Evolutionary conservation across 2,329 filamentous ascomycete species (phyloP).

Genomic region (Clonostachys rosea): DNA sequence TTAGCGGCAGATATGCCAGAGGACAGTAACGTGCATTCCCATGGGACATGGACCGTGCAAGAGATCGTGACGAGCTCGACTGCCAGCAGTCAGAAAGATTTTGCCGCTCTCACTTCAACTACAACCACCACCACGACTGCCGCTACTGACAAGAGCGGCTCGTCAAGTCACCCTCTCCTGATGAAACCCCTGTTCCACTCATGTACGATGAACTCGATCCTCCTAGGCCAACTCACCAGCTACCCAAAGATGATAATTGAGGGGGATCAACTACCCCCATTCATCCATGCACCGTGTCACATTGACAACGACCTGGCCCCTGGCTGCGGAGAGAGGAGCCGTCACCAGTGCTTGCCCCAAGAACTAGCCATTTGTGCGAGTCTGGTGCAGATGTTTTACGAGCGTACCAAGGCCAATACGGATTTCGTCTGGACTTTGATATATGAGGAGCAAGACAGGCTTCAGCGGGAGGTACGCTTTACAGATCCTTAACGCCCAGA

Average conservation of each 20-base stretch:
- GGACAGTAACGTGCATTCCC: too few relatives aligned
- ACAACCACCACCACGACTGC: too few relatives aligned
- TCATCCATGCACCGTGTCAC: conserved; percentile 9
- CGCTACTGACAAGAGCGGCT: too few relatives aligned
- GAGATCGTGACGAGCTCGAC: too few relatives aligned
- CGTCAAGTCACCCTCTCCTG: not conserved
- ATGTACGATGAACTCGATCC: conserved; percentile 3
- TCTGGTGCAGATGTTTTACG: conserved; percentile 8
- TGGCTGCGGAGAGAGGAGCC: conserved; percentile 1
- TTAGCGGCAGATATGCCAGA: too few relatives aligned
- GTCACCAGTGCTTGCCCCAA: conserved; percentile 8
- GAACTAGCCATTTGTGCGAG: conserved; percentile 7
- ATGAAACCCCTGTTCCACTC: conserved; percentile 1
- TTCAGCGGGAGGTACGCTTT: conserved; percentile 5
- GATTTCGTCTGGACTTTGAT: conserved; percentile 10
- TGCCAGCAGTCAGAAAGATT: too few relatives aligned
- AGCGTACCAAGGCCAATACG: conserved; percentile 5
- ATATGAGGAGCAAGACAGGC: conserved; percentile 6
- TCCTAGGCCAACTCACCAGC: conserved; percentile 9
- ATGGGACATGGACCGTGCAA: too few relatives aligned
- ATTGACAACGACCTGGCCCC: not conserved
- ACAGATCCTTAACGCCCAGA: too few relatives aligned
- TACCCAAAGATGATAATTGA: conserved; percentile 10
- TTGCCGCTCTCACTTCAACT: too few relatives aligned
- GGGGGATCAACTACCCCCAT: conserved; percentile 8